A percentile compares a stretch with the other conserved stretches of the same genome.
These are phyloP conservation scores for Triticum urartu DNA, from an alignment of 176 grass and related monocot genomes.

Conservation along the genomic window DNA sequence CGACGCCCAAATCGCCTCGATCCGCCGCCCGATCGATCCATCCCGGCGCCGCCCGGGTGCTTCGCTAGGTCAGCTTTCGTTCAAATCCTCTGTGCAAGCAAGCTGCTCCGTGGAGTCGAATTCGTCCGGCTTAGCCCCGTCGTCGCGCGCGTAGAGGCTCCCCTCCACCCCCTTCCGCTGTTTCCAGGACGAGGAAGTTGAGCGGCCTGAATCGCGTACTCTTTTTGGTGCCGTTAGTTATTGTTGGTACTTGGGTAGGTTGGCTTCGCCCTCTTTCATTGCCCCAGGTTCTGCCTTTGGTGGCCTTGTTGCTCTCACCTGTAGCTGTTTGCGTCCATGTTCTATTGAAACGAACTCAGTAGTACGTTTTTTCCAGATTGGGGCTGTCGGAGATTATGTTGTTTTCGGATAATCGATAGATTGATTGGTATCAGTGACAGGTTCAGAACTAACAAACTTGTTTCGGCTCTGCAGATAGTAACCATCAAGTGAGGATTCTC, in stretches of 20 bases:
- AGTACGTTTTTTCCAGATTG: neutral
- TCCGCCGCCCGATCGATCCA: neutral
- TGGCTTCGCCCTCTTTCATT: neutral
- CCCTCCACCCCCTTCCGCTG: neutral
- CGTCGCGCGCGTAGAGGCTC: neutral
- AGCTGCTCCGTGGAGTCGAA: neutral
- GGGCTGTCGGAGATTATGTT: neutral
- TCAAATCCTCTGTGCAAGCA: neutral
- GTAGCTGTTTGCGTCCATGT: neutral
- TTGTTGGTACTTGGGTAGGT: neutral
- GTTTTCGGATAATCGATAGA: neutral
- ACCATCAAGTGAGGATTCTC: neutral
- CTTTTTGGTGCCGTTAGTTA: neutral
- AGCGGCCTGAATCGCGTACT: neutral
- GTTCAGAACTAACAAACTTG: neutral
- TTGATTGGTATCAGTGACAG: neutral
- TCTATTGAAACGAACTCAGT: neutral
- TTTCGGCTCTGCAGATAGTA: slow-evolving; percentile 1
- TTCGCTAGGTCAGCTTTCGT: slow-evolving; percentile 5
- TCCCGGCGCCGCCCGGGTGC: neutral
- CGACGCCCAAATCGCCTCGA: slow-evolving; percentile 6
- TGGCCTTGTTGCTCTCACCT: neutral
- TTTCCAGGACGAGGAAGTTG: neutral
- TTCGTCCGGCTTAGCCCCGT: neutral
- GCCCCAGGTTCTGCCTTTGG: neutral